Evolutionary conservation across 768 basidiomycete genomes (phyloP).

Genomic region (Pilatotrama ljubarskyi): DNA sequence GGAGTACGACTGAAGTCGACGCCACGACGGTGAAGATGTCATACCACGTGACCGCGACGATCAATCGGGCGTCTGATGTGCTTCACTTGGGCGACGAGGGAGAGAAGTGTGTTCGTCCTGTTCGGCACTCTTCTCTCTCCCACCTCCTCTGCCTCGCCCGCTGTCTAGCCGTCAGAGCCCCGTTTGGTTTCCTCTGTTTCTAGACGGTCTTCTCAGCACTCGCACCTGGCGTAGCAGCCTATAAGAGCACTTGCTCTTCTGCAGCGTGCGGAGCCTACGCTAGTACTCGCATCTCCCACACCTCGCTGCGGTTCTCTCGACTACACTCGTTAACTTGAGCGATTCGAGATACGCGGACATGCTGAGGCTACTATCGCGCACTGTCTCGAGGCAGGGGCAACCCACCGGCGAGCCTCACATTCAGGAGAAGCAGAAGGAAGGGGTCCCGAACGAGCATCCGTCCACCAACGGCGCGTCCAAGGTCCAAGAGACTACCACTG

Average conservation of each 20-base stretch:
- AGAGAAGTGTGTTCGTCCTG: background rate
- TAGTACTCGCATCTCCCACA: background rate
- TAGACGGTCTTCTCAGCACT: no score
- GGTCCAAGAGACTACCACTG: no score
- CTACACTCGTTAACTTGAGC: no score
- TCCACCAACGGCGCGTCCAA: background rate
- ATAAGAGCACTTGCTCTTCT: no score
- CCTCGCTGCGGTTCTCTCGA: background rate
- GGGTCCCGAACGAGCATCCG: background rate
- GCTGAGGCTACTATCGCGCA: background rate
- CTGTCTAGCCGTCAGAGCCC: no score
- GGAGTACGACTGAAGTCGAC: background rate
- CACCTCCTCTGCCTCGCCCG: no score
- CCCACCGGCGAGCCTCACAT: background rate
- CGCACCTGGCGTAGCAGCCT: no score
- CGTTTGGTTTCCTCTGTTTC: no score
- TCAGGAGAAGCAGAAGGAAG: no score
- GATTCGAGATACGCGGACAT: background rate
- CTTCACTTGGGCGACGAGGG: background rate
- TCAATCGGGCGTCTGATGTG: background rate
- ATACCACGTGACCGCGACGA: constrained; percentile 10
- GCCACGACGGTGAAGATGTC: background rate
- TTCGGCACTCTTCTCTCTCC: no score
- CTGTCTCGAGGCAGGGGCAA: no score
- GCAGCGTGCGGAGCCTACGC: no score